Conservation (phyloP, 306 rosid species). For the Delonix regia region DNA sequence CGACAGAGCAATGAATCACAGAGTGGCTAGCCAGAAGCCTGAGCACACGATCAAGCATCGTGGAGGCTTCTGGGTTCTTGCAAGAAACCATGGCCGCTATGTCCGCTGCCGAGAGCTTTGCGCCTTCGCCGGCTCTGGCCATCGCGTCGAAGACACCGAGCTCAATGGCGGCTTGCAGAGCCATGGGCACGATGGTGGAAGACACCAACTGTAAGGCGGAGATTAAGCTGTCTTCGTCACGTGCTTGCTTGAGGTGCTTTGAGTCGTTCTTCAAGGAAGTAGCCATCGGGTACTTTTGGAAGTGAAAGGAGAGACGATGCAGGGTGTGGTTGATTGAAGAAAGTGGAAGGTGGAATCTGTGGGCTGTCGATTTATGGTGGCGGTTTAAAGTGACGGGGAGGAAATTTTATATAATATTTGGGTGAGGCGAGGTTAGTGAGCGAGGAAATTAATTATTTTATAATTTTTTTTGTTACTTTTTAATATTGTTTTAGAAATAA, state of each 20-base stretch:
- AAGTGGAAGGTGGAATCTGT: no score
- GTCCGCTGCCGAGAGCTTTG: conserved; percentile 39
- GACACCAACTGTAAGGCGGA: conserved; percentile 39
- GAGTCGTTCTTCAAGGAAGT: background rate
- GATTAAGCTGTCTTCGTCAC: background rate
- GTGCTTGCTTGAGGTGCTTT: background rate
- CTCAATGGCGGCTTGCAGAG: conserved; percentile 47
- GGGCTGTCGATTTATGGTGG: no score
- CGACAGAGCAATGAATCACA: conserved; percentile 42
- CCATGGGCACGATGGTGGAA: conserved; percentile 37
- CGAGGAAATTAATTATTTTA: no score
- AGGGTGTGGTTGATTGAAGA: background rate
- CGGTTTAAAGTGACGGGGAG: no score
- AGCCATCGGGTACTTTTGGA: background rate
- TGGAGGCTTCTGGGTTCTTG: conserved; percentile 44
- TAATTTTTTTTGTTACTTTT: no score
- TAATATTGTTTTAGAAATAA: no score
- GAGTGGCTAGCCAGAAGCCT: conserved; percentile 54
- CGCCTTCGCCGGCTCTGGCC: conserved; percentile 41
- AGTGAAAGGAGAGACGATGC: no score
- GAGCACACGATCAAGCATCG: conserved; percentile 60
- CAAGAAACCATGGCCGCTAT: conserved; percentile 41
- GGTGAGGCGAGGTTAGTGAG: no score
- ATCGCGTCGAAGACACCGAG: conserved; percentile 61
- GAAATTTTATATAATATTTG: no score